Base-by-base conservation (phyloP, 1,284 basidiomycete species). In the Cutaneotrichosporon sp. region DNA sequence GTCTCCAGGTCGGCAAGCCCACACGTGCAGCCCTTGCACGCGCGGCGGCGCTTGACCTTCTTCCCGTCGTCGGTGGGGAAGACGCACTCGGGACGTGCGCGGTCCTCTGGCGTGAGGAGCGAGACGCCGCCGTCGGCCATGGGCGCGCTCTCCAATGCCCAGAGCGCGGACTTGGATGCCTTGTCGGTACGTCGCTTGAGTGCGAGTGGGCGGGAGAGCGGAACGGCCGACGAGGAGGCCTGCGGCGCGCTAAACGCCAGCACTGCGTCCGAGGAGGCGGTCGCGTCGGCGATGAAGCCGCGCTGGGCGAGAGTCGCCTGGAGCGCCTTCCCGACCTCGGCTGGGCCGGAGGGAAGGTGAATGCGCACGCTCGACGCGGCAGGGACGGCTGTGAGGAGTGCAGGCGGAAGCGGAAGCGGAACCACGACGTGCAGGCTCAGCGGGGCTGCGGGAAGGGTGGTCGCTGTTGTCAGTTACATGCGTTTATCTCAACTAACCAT, bases 21-120 rank as follows among this genome's bases (percentile, higher is more conserved):
- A 76, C 94, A 97, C 4, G 91, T 88, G 81, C 94, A 97, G 76
- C 88, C 88, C 83, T 97, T 97, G 86, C 94, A 97, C 40, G 95
- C 95, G 77, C 89, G 60, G 49, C 79, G 69, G 22, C 80, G 70
- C 71, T 81, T 81, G 62, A 78, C 74, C 30, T 80, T 80, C 64
- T 80, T 81, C 55, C 78, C 73, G 53, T 72, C 68, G 7, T 68
- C 58, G 38, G 72, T 69, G 16, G 80, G 79, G 64, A 79, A 72
- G 49, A 78, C 66, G 65, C 81, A 82, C 64, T 77, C 79, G 8
- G 84, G 83, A 21, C 82, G 78, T 31, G 71, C 73, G 53, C 81
- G 76, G 73, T 85, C 84, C 60, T 81, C 80, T 22, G 81, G 79
- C 4, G 84, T 84, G 21, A 85, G 78, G 32, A 85, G 79, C 4